These are phyloP conservation scores for Candida ortonii DNA, from an alignment of 805 yeast genomes.

Conservation along the genomic window DNA sequence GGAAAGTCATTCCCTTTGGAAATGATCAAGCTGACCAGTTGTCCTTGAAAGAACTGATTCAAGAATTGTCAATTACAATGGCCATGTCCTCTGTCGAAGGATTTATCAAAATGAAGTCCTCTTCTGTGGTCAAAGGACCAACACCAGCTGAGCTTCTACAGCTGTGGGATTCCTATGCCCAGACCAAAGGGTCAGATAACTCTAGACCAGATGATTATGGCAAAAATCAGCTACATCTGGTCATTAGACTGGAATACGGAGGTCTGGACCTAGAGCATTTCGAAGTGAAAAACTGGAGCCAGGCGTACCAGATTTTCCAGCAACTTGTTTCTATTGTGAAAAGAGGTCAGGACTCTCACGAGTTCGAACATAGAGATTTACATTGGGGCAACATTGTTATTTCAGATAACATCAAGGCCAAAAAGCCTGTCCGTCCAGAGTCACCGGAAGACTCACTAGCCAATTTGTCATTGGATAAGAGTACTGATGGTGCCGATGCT, in stretches of 20 bases:
- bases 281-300: slow-evolving; percentile 37
- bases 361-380: slow-evolving; percentile 71
- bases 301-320: slow-evolving; percentile 49
- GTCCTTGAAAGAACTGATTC: slow-evolving; percentile 39
- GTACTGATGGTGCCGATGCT: neutral
- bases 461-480: slow-evolving; percentile 12
- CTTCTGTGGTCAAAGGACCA: slow-evolving; percentile 45
- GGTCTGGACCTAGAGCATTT: slow-evolving; percentile 46
- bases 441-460: slow-evolving; percentile 15
- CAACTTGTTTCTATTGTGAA: slow-evolving; percentile 47
- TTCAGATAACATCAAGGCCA: slow-evolving; percentile 21
- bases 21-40: slow-evolving; percentile 40
- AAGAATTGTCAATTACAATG: slow-evolving; percentile 45
- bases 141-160: slow-evolving; percentile 40
- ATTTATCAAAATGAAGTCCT: slow-evolving; percentile 41
- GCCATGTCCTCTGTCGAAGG: slow-evolving; percentile 41
- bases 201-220: slow-evolving; percentile 38
- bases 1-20: slow-evolving; percentile 55
- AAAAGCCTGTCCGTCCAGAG: neutral
- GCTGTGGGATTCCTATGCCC: slow-evolving; percentile 43
- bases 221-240: slow-evolving; percentile 34
- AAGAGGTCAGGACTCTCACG: slow-evolving; percentile 47
- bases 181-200: slow-evolving; percentile 20
- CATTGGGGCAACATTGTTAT: slow-evolving; percentile 64
- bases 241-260: slow-evolving; percentile 39